Percentiles rank a stretch among this genome's conserved stretches.
Conservation (phyloP, 805 yeast genomes). For the Candida nitratophila region DNA sequence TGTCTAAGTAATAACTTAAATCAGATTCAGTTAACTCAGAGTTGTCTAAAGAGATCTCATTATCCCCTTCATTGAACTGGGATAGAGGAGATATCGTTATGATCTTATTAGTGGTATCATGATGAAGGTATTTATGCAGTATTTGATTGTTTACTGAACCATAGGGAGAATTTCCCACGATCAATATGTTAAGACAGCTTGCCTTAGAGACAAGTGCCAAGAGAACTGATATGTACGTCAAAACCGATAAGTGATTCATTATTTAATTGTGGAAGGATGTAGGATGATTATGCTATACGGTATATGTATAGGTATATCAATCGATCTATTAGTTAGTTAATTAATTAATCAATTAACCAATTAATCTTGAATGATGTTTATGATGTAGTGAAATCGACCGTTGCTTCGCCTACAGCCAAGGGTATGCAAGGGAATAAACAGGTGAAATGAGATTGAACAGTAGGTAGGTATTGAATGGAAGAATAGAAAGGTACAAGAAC, state of each 20-base stretch:
- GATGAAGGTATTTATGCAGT: conserved; percentile 10
- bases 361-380: too few species aligned
- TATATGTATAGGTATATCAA: too few species aligned
- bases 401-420: too few species aligned
- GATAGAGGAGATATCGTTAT: conserved; percentile 18
- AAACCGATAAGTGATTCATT: not conserved
- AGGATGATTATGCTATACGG: not conserved
- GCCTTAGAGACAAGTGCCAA: not conserved
- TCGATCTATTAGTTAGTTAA: too few species aligned
- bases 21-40: conserved; percentile 8
- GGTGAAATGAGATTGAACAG: too few species aligned
- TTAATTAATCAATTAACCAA: too few species aligned
- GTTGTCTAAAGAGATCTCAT: conserved; percentile 9
- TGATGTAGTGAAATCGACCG: too few species aligned
- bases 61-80: not conserved
- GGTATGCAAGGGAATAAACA: too few species aligned
- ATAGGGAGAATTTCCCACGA: conserved; percentile 15
- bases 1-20: not conserved
- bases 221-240: not conserved
- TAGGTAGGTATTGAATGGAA: too few species aligned
- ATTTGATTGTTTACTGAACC: conserved; percentile 15
- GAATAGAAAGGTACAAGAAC: too few species aligned
- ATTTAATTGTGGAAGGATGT: not conserved
- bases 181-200: conserved; percentile 12
- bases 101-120: conserved; percentile 9